Evolutionary conservation across 2,329 filamentous ascomycete species (phyloP).

Genomic region (Penicillium oxalicum): DNA sequence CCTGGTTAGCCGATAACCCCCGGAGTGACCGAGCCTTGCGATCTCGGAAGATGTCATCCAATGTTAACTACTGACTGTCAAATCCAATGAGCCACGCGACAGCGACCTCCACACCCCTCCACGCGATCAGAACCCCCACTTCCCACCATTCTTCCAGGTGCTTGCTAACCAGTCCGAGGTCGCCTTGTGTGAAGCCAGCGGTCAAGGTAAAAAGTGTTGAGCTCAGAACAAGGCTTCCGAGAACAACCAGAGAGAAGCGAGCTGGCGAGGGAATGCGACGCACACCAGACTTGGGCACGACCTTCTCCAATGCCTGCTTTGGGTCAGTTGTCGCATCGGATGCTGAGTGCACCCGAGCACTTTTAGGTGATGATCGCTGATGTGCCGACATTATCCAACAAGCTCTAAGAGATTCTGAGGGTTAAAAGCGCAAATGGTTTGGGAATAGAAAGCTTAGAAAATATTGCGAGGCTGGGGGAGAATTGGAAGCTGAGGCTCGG

Average conservation of each 20-base stretch:
- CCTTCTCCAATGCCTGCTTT: conserved; percentile 9
- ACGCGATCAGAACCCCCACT: conserved; percentile 50
- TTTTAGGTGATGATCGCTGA: conserved; percentile 20
- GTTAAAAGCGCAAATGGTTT: neutral
- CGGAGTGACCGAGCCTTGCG: too few relatives aligned
- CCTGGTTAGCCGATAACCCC: too few relatives aligned
- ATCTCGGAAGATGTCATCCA: too few relatives aligned
- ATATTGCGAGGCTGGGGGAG: conserved; percentile 4
- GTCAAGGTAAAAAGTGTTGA: conserved; percentile 59
- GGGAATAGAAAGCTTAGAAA: conserved; percentile 1
- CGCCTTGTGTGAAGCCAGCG: conserved; percentile 55
- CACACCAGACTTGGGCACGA: conserved; percentile 14
- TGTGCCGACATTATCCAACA: conserved; percentile 6
- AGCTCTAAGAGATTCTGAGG: neutral
- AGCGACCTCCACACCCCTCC: conserved; percentile 60
- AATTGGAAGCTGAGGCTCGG: conserved; percentile 11
- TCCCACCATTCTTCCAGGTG: conserved; percentile 58
- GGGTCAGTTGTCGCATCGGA: conserved; percentile 12
- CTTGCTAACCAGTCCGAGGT: conserved; percentile 63
- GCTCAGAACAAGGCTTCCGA: conserved; percentile 56
- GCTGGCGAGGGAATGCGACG: conserved; percentile 26
- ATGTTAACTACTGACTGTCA: conserved; percentile 45
- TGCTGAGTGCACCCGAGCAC: conserved; percentile 3
- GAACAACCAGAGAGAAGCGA: conserved; percentile 44
- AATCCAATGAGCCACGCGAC: conserved; percentile 68